Evolutionary conservation across 1,284 basidiomycete species (phyloP).

Genomic region (Laetiporus sulphureus): DNA sequence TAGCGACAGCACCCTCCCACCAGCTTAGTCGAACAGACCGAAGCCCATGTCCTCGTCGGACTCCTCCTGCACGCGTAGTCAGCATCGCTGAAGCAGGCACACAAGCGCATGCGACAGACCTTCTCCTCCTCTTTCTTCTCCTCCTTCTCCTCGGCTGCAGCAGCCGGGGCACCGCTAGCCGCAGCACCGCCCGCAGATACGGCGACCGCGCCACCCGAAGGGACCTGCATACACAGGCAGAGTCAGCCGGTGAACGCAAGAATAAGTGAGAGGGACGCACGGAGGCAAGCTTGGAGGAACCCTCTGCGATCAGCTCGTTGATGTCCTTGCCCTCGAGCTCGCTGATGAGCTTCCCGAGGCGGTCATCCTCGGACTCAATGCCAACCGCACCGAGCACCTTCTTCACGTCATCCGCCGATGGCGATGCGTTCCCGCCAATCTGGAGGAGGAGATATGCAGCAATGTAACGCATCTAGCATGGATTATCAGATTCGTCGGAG

Average conservation of each 20-base stretch:
- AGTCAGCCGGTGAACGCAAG: constrained; percentile 11
- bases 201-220: constrained; percentile 72
- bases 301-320: constrained; percentile 89
- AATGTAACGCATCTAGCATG: constrained; percentile 85
- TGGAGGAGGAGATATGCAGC: constrained; percentile 98
- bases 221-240: constrained; percentile 46
- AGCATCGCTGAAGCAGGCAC: constrained; percentile 7
- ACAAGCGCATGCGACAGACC: constrained; percentile 33
- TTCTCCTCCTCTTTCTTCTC: constrained; percentile 77
- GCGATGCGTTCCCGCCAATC: constrained; percentile 87
- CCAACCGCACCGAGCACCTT: constrained; percentile 84
- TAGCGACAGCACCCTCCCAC: no score
- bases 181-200: constrained; percentile 53
- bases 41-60: constrained; percentile 92
- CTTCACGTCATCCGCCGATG: constrained; percentile 87
- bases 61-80: constrained; percentile 53
- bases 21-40: constrained; percentile 84
- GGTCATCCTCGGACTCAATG: constrained; percentile 84
- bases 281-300: constrained; percentile 89
- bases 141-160: constrained; percentile 61
- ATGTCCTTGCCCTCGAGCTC: constrained; percentile 94
- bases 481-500: no score
- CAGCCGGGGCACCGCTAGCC: constrained; percentile 55
- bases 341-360: constrained; percentile 81
- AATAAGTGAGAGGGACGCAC: constrained; percentile 65